Evolutionary conservation across 345 rosid genomes (phyloP), one percentile per base, ranked within the genome.

Genomic region (Tarenaya hassleriana): DNA sequence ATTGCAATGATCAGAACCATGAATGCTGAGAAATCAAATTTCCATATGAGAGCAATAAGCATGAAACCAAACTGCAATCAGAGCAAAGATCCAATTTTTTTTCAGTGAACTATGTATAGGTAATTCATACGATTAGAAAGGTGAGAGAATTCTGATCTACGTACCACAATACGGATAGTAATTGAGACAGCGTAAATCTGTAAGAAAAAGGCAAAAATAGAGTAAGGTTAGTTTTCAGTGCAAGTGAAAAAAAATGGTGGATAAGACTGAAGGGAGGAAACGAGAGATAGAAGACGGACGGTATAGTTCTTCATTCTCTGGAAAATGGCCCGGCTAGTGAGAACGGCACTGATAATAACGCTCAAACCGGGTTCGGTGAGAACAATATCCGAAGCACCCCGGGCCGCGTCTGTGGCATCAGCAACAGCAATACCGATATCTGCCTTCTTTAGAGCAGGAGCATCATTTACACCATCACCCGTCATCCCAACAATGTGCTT

Each of bases 281-380:
- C 34, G 1, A 43, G 12, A n/a, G n/a, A 24, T 20, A 50, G 50
- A 46, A 56, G 59, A n/a, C 83, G 53, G 46, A 86, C 92, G 0
- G 98, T 91, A 63, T 91, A 91, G 70, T 91, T 91, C 79, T 91
- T 91, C 98, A 91, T 91, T 66, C 96, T 91, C 61, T 90, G 98
- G 77, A 90, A 90, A 46, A 90, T 90, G 37, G 98, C 96, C 65
- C 96, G 70, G 75, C 96, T 84, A 75, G 98, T 90, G 52, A 90
- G 82, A 67, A 90, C 96, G 4, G 98, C 98, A 64, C 95, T 84
- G 21, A 90, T 80, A 43, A 90, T 90, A 20, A 90, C 97, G 47
- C 97, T 90, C 48, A 90, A 75, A 39, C 97, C 97, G 44, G 96
- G 97, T 69, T 90, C 97, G 37, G 97, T 90, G 34, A 90, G 98